A percentile compares a stretch with the other conserved stretches of the same genome.
phyloP scores from a whole-genome alignment of 805 yeast genomes.

The Saccharomycopsis amapae region DNA sequence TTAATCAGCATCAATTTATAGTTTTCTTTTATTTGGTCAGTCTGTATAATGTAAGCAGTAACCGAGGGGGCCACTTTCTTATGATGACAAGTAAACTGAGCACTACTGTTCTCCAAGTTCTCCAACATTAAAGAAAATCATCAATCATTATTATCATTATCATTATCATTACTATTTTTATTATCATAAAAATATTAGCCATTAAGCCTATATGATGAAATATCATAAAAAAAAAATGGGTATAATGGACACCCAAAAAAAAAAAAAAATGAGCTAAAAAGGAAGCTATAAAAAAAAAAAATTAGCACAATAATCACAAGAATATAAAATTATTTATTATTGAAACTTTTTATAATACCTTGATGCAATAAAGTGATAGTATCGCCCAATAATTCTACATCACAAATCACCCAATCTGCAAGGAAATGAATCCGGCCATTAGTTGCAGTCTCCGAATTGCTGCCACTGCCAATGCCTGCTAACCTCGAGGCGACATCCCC shows the following conservation, averaged over 20 bases:
- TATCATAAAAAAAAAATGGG: not conserved
- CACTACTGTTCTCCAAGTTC: too few relatives aligned
- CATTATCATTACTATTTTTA: too few relatives aligned
- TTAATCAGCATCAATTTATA: too few relatives aligned
- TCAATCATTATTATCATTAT: too few relatives aligned
- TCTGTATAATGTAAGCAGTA: too few relatives aligned
- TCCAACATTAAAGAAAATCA: too few relatives aligned
- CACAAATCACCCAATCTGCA: slow-evolving; percentile 5
- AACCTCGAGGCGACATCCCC: not conserved
- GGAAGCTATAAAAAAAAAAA: not conserved
- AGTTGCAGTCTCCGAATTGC: not conserved
- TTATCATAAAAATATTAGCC: too few relatives aligned
- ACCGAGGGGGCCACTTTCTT: too few relatives aligned
- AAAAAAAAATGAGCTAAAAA: not conserved
- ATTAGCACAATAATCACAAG: too few relatives aligned
- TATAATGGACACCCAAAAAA: not conserved
- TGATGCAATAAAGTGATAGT: slow-evolving; percentile 4
- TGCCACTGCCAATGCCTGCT: not conserved
- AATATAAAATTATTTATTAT: not conserved
- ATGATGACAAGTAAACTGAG: too few relatives aligned
- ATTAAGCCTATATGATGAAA: too few relatives aligned
- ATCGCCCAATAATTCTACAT: slow-evolving; percentile 3
- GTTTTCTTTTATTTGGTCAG: too few relatives aligned
- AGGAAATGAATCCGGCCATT: not conserved
- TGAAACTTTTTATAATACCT: not conserved